phyloP scores from a whole-genome alignment of 2,329 filamentous ascomycete species.

The Trichoderma sp. region DNA sequence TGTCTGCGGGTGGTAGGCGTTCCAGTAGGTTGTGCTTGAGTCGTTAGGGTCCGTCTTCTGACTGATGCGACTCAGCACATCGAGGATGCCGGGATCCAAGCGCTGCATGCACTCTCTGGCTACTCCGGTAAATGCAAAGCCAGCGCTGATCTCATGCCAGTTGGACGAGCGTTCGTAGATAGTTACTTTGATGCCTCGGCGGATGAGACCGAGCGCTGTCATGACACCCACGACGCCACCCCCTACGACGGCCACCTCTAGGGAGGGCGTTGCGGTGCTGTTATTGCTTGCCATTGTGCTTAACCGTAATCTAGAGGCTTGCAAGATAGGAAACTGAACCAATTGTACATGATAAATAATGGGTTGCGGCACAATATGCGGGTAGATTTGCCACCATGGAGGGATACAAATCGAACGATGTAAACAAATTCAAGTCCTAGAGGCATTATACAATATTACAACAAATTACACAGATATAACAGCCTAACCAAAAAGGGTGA shows the following conservation, averaged over 20 bases:
- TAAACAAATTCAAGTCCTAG: background rate
- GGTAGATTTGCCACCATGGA: background rate
- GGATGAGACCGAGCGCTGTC: background rate
- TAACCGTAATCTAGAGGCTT: background rate
- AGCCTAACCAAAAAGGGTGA: background rate
- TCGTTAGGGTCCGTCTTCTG: background rate
- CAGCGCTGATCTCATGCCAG: background rate
- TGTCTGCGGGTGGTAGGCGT: background rate
- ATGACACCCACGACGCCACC: background rate
- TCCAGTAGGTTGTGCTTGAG: background rate
- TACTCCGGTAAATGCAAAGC: background rate
- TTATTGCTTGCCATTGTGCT: background rate
- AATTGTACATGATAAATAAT: background rate
- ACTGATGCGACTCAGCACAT: background rate
- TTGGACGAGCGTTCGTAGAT: background rate
- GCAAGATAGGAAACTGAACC: background rate
- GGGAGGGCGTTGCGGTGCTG: background rate
- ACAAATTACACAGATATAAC: background rate
- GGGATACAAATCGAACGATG: background rate
- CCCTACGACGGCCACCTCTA: background rate
- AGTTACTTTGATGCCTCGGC: background rate
- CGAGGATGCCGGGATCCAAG: background rate
- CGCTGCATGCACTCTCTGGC: background rate
- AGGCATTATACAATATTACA: background rate
- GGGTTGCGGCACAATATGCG: background rate